Evolutionary conservation across 179 eudicot species (phyloP).

Genomic region (Sideroxylon spinosum): DNA sequence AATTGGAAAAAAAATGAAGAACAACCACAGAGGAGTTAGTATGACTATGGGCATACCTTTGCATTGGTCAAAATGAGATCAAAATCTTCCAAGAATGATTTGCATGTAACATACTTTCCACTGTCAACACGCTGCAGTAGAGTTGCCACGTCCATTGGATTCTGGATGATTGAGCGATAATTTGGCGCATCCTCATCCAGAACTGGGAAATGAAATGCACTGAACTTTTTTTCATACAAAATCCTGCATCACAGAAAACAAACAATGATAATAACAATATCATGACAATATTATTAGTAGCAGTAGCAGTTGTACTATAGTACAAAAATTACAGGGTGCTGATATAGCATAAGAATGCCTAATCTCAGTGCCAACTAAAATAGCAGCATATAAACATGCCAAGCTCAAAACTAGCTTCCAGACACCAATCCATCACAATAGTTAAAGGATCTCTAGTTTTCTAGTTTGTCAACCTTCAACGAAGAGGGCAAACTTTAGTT

Average conservation of each 20-base stretch:
- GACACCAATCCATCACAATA: not conserved
- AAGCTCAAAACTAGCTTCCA: not conserved
- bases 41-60: conserved; percentile 46
- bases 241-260: conserved; percentile 51
- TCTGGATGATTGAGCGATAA: conserved; percentile 80
- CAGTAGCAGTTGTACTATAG: not conserved
- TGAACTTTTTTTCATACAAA: conserved; percentile 91
- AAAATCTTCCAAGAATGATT: conserved; percentile 80
- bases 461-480: too few relatives aligned
- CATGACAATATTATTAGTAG: not conserved
- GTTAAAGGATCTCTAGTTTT: not conserved
- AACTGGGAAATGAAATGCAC: conserved; percentile 91
- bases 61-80: conserved; percentile 87
- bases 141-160: conserved; percentile 94
- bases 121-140: conserved; percentile 87
- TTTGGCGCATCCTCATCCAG: conserved; percentile 98
- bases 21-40: not conserved
- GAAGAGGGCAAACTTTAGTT: too few relatives aligned
- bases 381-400: not conserved
- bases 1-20: not conserved
- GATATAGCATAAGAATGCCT: not conserved
- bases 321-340: not conserved
- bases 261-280: not conserved
- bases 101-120: conserved; percentile 72
- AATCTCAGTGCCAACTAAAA: not conserved